Base-by-base conservation (phyloP, 2,329 filamentous ascomycete genomes). In the Xylaria sp. region DNA sequence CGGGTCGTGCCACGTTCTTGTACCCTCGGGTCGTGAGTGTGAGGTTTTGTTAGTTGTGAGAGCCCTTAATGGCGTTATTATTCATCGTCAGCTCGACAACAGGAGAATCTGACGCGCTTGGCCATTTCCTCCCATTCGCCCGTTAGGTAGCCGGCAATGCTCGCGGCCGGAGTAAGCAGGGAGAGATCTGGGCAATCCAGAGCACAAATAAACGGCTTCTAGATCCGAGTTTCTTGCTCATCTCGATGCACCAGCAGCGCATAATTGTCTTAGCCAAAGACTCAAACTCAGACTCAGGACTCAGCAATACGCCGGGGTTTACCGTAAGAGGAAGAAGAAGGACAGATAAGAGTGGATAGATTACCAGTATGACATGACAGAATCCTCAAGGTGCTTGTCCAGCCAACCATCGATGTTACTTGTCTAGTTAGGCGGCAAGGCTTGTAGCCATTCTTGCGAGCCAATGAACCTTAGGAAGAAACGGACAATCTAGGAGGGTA, bases 1-100 rank as follows among this genome's bases (percentile, higher is more conserved):
- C 48, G 62, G 51, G 57, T 69, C 33, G 65, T 69, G 67, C 67
- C 59, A 69, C 67, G 67, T 66, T 56, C 63, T 60, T 48, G 48
- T 33, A 28, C 63, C 48, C 42, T 44, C 53, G 38, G 48, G 33
- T 48, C 59, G 36, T 57, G 44, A 61, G 23, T 62, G 36, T 57
- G 44, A 61, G 23, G 49, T 54, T 42, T 48, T 40, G 40, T 44
- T 36, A 36, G 56, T 61, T 56, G 58, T 51, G 56, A 59, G 46
- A 48, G 60, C 63, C 67, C 66, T 66, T 20, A 31, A 66, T 46
- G 57, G 66, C 56, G 48, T 60, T 56, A 58, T 68, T 40, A 42
- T 26, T 40, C 66, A 65, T 44, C 42, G 13, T 59, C 65, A 65
- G 61, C 65, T 56, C 11, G 17, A 42, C 49, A 51, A 28, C 36